phyloP scores from a whole-genome alignment of 768 basidiomycete genomes.

The Rhodotorula kratochvilovae region DNA sequence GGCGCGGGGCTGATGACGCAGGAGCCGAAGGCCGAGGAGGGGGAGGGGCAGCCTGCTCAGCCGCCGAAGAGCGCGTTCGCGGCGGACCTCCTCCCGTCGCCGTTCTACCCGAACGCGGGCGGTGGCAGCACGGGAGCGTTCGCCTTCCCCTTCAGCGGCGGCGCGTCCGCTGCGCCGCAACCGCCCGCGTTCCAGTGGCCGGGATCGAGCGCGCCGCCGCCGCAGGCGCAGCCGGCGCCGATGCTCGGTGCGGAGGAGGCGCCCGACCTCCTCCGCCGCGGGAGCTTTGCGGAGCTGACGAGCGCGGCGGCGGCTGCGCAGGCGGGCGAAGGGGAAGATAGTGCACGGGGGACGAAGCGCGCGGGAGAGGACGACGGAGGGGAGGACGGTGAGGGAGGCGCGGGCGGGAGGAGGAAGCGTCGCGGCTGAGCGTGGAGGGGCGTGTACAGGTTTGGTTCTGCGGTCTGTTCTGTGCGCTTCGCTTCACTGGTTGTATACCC shows the following conservation, averaged over 20 bases:
- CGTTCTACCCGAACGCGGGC: slow-evolving; percentile 21
- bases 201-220: background rate
- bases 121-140: background rate
- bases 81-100: slow-evolving; percentile 29
- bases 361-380: background rate
- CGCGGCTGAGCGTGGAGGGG: background rate
- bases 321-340: background rate
- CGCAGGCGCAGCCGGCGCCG: slow-evolving; percentile 9
- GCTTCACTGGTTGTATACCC: too few species aligned
- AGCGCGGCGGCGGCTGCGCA: background rate
- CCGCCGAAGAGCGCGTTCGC: slow-evolving; percentile 26
- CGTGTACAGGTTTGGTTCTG: too few species aligned
- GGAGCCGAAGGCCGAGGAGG: background rate
- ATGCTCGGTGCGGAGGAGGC: slow-evolving; percentile 10
- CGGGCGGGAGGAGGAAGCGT: background rate
- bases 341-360: background rate
- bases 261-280: slow-evolving; percentile 3
- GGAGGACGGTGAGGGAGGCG: too few species aligned
- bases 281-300: background rate
- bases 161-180: background rate
- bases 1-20: slow-evolving; percentile 7
- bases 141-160: background rate
- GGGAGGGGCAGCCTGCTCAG: background rate
- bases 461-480: too few species aligned
- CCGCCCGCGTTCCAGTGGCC: background rate